Conservation (phyloP, 768 basidiomycete species). For the Tricholoma sp. region DNA sequence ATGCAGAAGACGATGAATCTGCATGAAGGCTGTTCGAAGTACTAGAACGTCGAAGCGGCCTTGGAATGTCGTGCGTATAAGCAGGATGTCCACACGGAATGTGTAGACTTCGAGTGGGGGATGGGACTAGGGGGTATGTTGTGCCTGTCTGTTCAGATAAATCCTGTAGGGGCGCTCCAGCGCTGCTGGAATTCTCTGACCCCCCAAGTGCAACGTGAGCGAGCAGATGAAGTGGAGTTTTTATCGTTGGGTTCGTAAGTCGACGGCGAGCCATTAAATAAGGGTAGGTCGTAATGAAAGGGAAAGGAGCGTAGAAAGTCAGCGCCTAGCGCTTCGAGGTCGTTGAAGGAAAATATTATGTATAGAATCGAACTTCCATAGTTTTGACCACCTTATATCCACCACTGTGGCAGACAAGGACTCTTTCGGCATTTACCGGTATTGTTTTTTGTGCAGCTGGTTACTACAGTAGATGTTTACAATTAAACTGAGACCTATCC, state of each 20-base stretch:
- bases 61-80: conserved; percentile 13
- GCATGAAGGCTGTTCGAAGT: conserved; percentile 20
- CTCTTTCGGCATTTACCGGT: conserved; percentile 28
- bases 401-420: conserved; percentile 10
- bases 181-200: conserved; percentile 13
- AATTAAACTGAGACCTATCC: neutral
- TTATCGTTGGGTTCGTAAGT: conserved; percentile 14
- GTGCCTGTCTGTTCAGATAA: neutral
- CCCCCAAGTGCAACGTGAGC: conserved; percentile 28
- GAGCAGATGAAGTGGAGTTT: conserved; percentile 32
- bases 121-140: neutral
- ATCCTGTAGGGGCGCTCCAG: neutral
- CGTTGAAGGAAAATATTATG: conserved; percentile 14
- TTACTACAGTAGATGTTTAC: neutral
- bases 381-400: conserved; percentile 9
- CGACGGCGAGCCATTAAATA: conserved; percentile 23
- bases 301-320: conserved; percentile 14
- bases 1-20: conserved; percentile 13
- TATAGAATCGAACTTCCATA: conserved; percentile 4
- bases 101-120: conserved; percentile 17
- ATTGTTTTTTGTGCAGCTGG: conserved; percentile 24
- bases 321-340: conserved; percentile 29
- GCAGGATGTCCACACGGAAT: conserved; percentile 19
- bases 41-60: conserved; percentile 24
- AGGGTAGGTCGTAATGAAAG: conserved; percentile 18